These are phyloP conservation scores for Stereum hirsutum DNA, from an alignment of 1,284 basidiomycete species.

Conservation along the genomic window DNA sequence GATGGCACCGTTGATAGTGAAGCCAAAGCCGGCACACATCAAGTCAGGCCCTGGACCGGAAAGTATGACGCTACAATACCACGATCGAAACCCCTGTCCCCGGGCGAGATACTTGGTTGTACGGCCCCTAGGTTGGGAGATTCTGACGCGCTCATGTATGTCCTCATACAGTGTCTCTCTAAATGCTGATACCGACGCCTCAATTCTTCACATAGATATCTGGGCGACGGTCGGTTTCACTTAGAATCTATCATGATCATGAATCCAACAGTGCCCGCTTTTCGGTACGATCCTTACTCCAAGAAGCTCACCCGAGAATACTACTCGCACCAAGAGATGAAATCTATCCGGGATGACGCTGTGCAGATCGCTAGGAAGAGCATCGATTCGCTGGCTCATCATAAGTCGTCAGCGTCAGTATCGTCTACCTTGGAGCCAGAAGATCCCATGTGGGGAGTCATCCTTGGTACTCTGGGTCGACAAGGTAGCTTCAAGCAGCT, in stretches of 20 bases:
- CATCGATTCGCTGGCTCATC: constrained; percentile 28
- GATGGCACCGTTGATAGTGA: not conserved
- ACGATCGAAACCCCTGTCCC: constrained; percentile 87
- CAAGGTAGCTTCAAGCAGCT: constrained; percentile 92
- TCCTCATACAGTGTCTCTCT: constrained; percentile 10
- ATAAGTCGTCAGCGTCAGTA: too few relatives aligned
- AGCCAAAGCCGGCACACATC: constrained; percentile 9
- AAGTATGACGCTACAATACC: constrained; percentile 80
- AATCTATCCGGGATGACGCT: constrained; percentile 64
- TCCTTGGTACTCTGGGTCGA: constrained; percentile 90
- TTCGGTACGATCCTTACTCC: constrained; percentile 97
- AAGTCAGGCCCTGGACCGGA: constrained; percentile 43
- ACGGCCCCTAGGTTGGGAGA: constrained; percentile 79
- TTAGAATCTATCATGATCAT: constrained; percentile 99
- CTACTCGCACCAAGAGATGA: constrained; percentile 91
- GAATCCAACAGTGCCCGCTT: constrained; percentile 93
- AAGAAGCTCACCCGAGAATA: constrained; percentile 93
- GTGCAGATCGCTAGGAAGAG: constrained; percentile 66
- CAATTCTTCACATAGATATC: constrained; percentile 53
- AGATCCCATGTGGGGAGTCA: constrained; percentile 74
- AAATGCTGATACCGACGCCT: constrained; percentile 2
- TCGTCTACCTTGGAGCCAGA: not conserved
- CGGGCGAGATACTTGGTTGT: constrained; percentile 95
- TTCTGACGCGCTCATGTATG: constrained; percentile 83
- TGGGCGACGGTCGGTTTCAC: constrained; percentile 98